Evolutionary conservation across 2,329 filamentous ascomycete genomes (phyloP).

Genomic region (Fusarium temperatum): DNA sequence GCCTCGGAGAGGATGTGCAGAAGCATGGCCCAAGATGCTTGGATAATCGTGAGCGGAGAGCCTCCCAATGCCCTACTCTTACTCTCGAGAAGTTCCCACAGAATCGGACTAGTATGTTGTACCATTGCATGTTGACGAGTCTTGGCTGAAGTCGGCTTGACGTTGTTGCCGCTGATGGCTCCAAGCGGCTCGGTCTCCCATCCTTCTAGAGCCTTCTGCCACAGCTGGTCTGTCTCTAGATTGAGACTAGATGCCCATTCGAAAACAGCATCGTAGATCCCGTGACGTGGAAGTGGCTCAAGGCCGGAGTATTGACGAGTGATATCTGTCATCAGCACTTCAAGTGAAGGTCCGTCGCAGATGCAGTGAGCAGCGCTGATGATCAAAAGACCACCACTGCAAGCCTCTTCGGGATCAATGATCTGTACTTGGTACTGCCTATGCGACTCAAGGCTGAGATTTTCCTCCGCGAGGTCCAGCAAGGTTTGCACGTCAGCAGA

Average conservation of each 20-base stretch:
- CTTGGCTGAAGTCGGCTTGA: background rate
- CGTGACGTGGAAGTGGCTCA: background rate
- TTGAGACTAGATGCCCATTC: background rate
- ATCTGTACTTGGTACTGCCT: background rate
- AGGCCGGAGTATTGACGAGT: background rate
- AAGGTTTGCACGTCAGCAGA: background rate
- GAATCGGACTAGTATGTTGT: background rate
- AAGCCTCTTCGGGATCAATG: background rate
- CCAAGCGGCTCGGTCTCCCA: conserved; percentile 15
- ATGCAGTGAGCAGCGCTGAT: conserved; percentile 18
- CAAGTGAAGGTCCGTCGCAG: conserved; percentile 15
- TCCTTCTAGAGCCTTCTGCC: conserved; percentile 3
- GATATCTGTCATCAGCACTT: conserved; percentile 10
- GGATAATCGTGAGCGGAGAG: background rate
- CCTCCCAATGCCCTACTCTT: conserved; percentile 6
- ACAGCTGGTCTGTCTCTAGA: background rate
- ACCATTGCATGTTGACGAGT: conserved; percentile 1
- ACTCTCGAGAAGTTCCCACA: background rate
- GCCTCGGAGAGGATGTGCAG: conserved; percentile 4
- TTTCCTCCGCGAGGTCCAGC: background rate
- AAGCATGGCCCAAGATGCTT: conserved; percentile 17
- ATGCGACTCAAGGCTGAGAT: background rate
- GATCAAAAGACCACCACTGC: background rate
- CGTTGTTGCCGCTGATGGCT: conserved; percentile 11
- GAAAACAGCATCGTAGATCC: background rate